Evolutionary conservation across 176 grass and related monocot genomes (phyloP).

Genomic region (Raddia guianensis): DNA sequence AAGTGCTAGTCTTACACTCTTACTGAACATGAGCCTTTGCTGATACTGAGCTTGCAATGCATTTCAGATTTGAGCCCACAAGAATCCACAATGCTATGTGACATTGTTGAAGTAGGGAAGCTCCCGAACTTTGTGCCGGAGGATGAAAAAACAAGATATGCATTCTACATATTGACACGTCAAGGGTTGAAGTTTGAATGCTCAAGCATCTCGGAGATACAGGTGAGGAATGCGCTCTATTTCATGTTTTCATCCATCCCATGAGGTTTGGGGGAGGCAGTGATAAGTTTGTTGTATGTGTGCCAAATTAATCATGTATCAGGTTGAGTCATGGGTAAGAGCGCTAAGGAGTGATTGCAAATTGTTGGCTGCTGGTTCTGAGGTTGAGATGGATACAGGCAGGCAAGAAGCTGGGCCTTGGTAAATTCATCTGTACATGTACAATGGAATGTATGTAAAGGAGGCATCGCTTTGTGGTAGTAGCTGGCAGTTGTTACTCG

Average conservation of each 20-base stretch:
- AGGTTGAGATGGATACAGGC: not conserved
- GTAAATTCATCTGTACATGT: slow-evolving; percentile 6
- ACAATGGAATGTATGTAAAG: not conserved
- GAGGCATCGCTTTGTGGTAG: not conserved
- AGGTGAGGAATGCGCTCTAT: slow-evolving; percentile 40
- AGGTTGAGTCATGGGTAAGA: slow-evolving; percentile 87
- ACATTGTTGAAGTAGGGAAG: slow-evolving; percentile 65
- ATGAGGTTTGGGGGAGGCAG: not conserved
- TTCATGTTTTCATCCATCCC: not conserved
- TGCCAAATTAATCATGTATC: not conserved
- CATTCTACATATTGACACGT: slow-evolving; percentile 68
- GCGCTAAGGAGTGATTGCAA: slow-evolving; percentile 55
- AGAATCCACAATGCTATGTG: slow-evolving; percentile 69
- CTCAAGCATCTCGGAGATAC: slow-evolving; percentile 68
- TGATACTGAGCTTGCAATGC: not conserved
- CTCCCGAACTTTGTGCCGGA: slow-evolving; percentile 64
- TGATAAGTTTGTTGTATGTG: not conserved
- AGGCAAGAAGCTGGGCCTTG: slow-evolving; percentile 26
- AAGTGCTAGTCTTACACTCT: not conserved
- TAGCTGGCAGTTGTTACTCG: not conserved
- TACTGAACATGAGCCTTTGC: not conserved
- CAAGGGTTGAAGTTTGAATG: slow-evolving; percentile 87
- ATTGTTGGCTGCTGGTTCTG: not conserved
- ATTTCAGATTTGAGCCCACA: slow-evolving; percentile 84
- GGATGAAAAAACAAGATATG: slow-evolving; percentile 71